These are phyloP conservation scores for Insectozyma bohioensis DNA, from an alignment of 1,139 yeast species.

Conservation along the genomic window DNA sequence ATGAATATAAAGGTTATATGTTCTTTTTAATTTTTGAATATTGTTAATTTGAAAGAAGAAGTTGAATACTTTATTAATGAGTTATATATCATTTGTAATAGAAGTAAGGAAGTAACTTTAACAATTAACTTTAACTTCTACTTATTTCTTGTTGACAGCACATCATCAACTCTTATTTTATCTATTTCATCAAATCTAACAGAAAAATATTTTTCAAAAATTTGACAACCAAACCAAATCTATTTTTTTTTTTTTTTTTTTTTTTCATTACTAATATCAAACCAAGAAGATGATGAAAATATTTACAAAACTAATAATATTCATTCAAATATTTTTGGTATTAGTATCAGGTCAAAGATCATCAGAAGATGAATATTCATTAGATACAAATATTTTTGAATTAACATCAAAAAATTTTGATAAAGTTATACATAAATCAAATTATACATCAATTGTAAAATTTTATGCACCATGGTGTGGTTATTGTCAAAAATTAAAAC, in stretches of 20 bases:
- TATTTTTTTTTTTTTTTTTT: too few relatives aligned
- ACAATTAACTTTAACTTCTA: not conserved
- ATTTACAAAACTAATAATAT: conserved; percentile 5
- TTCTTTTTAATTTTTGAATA: too few relatives aligned
- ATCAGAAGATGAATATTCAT: conserved; percentile 31
- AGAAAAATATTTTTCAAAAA: too few relatives aligned
- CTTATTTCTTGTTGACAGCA: not conserved
- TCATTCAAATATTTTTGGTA: conserved; percentile 5
- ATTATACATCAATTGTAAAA: conserved; percentile 81
- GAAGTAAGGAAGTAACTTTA: not conserved
- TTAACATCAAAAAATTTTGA: conserved; percentile 59
- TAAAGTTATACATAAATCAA: conserved; percentile 61
- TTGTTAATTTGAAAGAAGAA: too few relatives aligned
- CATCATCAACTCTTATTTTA: not conserved
- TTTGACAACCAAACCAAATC: too few relatives aligned
- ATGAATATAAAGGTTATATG: too few relatives aligned
- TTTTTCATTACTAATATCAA: too few relatives aligned
- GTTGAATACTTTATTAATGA: too few relatives aligned
- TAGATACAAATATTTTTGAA: conserved; percentile 54
- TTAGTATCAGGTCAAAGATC: conserved; percentile 14
- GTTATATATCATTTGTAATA: too few relatives aligned
- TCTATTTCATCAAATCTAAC: too few relatives aligned
- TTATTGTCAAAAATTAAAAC: conserved; percentile 61
- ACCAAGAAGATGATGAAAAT: too few relatives aligned
- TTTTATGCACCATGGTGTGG: conserved; percentile 99